Evolutionary conservation across 768 basidiomycete species (phyloP), one percentile per base, ranked within the genome.

Genomic region (Pulveroboletus sp.): DNA sequence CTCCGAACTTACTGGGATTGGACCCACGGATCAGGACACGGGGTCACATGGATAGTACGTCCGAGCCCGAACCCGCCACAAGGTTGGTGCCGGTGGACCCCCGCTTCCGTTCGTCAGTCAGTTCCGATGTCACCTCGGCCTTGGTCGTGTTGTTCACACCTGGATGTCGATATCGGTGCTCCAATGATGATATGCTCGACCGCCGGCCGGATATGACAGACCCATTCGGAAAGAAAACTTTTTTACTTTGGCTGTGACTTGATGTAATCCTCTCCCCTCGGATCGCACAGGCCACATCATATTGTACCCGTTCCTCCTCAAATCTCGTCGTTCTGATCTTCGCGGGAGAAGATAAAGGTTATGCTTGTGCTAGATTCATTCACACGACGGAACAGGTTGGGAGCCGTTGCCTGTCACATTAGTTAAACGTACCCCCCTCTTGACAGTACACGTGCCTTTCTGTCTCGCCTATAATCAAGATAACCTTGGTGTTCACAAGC

Each of bases 301-400:
- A 27, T 16, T 42, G 41, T 32, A 16, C 19, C 24, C 10, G 16
- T 20, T 36, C 39, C 23, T 13, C 19, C 27, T 43, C 25, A 17
- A 48, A 43, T 43, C 50, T 33, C 27, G 31, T 34, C 23, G 21
- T 19, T n/a, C 21, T 29, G 49, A 65, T 54, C 53, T 51, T 63
- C 60, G 60, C 62, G 62, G 62, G 63, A 63, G 63, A 63, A 65
- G 60, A 29, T 6, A 16, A 41, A 12, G 21, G 29, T 43, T 46
- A 13, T 29, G 32, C 23, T 13, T 46, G 42, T 27, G 20, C 39
- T 25, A 40, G 47, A 55, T 58, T 50, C 42, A 43, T 64, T 62
- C 56, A 56, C 51, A 64, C 53, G 51, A 40, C 49, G 49, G 45
- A 51, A 20, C 32, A 8, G 11, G 27, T 37, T 46, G 46, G 34